These are phyloP conservation scores for Neophaeococcomyces aloes DNA, from an alignment of 2,329 filamentous ascomycete species.

Conservation along the genomic window DNA sequence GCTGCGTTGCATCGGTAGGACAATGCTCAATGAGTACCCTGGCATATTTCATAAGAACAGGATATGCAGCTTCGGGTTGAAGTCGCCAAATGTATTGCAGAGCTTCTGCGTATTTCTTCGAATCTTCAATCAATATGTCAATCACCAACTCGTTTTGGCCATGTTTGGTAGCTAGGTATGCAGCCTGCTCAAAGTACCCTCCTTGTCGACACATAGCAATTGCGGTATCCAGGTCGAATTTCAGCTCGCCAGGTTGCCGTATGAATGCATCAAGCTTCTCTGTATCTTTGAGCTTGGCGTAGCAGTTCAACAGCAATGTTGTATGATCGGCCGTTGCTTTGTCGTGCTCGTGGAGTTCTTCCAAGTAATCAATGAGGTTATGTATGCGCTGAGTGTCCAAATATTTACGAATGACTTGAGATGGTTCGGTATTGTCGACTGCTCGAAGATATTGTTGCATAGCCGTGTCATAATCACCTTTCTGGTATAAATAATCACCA, in stretches of 20 bases:
- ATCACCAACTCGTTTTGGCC: slow-evolving; percentile 88
- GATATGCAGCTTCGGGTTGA: slow-evolving; percentile 70
- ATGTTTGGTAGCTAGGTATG: slow-evolving; percentile 88
- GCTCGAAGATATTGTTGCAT: slow-evolving; percentile 98
- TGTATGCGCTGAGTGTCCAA: slow-evolving; percentile 95
- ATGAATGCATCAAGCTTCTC: slow-evolving; percentile 95
- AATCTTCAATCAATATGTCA: slow-evolving; percentile 91
- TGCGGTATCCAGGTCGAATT: slow-evolving; percentile 93
- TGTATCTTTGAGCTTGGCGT: slow-evolving; percentile 94
- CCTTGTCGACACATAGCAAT: slow-evolving; percentile 97
- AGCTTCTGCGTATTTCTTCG: slow-evolving; percentile 78
- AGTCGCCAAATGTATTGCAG: slow-evolving; percentile 84
- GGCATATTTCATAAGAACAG: slow-evolving; percentile 89
- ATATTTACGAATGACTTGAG: slow-evolving; percentile 93
- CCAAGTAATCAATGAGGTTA: slow-evolving; percentile 92
- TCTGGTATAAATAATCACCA: slow-evolving; percentile 88
- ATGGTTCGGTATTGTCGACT: slow-evolving; percentile 91
- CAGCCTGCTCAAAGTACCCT: slow-evolving; percentile 92
- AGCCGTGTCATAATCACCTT: slow-evolving; percentile 91
- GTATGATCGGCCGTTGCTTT: slow-evolving; percentile 93
- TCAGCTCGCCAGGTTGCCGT: slow-evolving; percentile 84
- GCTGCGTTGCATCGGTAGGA: slow-evolving; percentile 64
- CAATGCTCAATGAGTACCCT: slow-evolving; percentile 82
- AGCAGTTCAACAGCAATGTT: slow-evolving; percentile 88
- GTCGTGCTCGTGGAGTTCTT: slow-evolving; percentile 88